These are phyloP conservation scores for Papilionanthe hybrid DNA, from an alignment of 116 monocot species.

Conservation along the genomic window DNA sequence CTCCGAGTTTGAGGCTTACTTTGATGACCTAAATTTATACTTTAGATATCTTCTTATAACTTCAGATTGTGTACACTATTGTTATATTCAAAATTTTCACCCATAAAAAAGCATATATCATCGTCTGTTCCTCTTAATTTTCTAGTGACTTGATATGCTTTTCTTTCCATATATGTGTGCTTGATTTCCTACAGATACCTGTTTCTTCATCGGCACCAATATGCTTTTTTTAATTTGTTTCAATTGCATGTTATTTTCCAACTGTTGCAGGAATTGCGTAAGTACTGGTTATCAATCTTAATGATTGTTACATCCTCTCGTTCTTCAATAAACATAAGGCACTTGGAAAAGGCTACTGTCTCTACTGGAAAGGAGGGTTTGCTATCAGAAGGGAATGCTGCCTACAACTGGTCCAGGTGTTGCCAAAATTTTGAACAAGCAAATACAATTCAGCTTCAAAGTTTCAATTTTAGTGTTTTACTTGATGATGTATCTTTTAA, in stretches of 20 bases:
- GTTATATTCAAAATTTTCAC: background rate
- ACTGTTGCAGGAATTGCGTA: slow-evolving; percentile 69
- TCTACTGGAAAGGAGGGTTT: slow-evolving; percentile 97
- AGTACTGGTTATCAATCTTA: slow-evolving; percentile 83
- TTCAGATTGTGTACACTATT: background rate
- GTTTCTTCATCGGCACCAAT: slow-evolving; percentile 1
- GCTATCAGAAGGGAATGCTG: slow-evolving; percentile 91
- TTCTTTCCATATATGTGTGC: background rate
- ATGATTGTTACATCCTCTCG: slow-evolving; percentile 96
- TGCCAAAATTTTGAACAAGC: background rate
- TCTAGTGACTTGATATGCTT: background rate
- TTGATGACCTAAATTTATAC: too few species aligned
- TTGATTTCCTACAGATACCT: background rate
- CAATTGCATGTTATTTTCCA: slow-evolving; percentile 1
- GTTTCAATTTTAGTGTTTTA: background rate
- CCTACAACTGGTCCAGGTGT: slow-evolving; percentile 94
- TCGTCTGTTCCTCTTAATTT: background rate
- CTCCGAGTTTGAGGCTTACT: background rate
- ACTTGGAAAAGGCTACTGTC: slow-evolving; percentile 96
- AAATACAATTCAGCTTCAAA: background rate
- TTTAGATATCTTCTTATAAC: too few species aligned
- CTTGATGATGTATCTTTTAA: background rate
- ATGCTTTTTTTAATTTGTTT: background rate
- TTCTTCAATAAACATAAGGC: slow-evolving; percentile 94
- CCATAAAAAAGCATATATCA: background rate